Percentiles rank a stretch among this genome's conserved stretches.
Conservation (phyloP, 192 early-diverging fungal genomes). For the Chytriomyces sp. region DNA sequence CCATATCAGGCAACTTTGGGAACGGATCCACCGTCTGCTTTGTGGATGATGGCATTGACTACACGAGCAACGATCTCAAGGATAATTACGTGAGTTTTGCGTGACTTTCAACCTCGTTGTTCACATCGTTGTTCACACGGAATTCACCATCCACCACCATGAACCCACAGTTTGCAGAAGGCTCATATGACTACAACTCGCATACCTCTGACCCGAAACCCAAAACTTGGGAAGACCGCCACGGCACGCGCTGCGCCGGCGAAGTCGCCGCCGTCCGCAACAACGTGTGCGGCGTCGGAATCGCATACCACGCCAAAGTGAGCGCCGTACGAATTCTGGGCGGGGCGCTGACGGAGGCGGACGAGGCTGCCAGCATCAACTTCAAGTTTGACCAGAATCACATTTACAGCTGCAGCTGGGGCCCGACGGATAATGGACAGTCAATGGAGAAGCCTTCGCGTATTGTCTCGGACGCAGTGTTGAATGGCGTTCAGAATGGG, state of each 20-base stretch:
- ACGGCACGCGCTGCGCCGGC: conserved; percentile 97
- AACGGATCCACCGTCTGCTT: conserved; percentile 84
- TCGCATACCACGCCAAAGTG: conserved; percentile 86
- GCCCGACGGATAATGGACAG: conserved; percentile 85
- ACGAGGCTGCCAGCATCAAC: conserved; percentile 90
- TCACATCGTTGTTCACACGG: no score
- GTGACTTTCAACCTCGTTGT: neutral
- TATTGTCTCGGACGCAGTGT: conserved; percentile 80
- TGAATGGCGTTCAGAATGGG: conserved; percentile 84
- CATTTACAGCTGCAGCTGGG: conserved; percentile 98
- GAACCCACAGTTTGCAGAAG: conserved; percentile 67
- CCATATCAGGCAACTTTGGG: conserved; percentile 73
- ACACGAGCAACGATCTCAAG: conserved; percentile 76
- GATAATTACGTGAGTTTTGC: conserved; percentile 80
- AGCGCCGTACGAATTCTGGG: conserved; percentile 87
- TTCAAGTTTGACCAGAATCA: conserved; percentile 85
- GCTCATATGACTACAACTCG: conserved; percentile 96
- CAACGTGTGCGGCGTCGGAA: conserved; percentile 89
- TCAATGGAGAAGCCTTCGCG: conserved; percentile 82
- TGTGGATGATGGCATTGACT: conserved; percentile 96
- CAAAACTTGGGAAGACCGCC: conserved; percentile 73
- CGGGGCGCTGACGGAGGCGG: conserved; percentile 83
- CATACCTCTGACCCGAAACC: conserved; percentile 76
- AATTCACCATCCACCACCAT: no score
- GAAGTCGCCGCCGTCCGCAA: conserved; percentile 93